Evolutionary conservation across 352 stramenopile genomes (phyloP).

Genomic region (Peronospora farinosa): DNA sequence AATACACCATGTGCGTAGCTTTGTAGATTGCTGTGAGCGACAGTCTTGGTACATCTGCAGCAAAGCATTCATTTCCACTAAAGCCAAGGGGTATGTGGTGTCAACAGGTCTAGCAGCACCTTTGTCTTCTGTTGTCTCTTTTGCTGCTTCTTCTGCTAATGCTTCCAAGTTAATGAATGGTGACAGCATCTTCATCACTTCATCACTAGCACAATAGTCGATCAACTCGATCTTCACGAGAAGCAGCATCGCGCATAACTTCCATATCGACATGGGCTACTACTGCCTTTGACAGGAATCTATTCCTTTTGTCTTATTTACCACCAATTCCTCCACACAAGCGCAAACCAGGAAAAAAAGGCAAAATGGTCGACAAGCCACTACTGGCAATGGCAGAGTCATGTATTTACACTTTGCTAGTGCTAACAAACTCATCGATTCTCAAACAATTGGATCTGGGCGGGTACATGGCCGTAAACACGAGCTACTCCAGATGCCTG

Average conservation of each 20-base stretch:
- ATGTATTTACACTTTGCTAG: slow-evolving; percentile 10
- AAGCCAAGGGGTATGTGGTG: slow-evolving; percentile 43
- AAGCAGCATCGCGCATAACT: slow-evolving; percentile 4
- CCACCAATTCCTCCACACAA: background rate
- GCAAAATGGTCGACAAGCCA: slow-evolving; percentile 14
- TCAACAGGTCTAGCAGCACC: slow-evolving; percentile 30
- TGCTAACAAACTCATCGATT: slow-evolving; percentile 15
- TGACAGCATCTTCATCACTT: slow-evolving; percentile 36
- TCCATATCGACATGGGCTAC: slow-evolving; percentile 2
- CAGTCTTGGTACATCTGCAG: slow-evolving; percentile 46
- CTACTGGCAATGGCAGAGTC: slow-evolving; percentile 3
- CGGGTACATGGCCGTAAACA: slow-evolving; percentile 19
- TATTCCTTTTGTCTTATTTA: background rate
- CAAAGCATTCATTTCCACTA: slow-evolving; percentile 36
- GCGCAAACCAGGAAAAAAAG: slow-evolving; percentile 30
- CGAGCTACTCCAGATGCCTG: slow-evolving; percentile 1
- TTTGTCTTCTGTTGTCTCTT: slow-evolving; percentile 6
- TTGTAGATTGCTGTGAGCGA: slow-evolving; percentile 33
- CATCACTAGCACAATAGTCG: slow-evolving; percentile 7
- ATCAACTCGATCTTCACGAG: slow-evolving; percentile 7
- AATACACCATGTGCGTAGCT: slow-evolving; percentile 59
- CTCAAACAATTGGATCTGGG: slow-evolving; percentile 16
- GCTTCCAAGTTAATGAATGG: slow-evolving; percentile 35
- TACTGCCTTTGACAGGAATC: background rate
- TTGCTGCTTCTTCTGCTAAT: slow-evolving; percentile 21